Evolutionary conservation across 2,329 filamentous ascomycete genomes (phyloP).

Genomic region (Phyllosticta ampelicida): DNA sequence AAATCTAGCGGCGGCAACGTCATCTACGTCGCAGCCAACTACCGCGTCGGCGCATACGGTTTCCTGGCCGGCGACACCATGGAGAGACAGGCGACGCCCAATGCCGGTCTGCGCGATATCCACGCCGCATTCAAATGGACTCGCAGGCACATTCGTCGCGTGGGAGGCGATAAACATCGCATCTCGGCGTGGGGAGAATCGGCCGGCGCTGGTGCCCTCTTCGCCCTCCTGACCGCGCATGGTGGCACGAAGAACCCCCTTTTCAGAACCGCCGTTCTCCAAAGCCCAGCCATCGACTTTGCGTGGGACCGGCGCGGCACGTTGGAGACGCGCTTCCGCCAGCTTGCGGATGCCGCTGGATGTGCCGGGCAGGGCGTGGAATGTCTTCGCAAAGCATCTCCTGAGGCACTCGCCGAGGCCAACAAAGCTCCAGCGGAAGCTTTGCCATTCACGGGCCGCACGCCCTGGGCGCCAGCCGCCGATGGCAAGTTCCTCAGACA

Average conservation of each 20-base stretch:
- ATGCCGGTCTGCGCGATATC: slow-evolving; percentile 31
- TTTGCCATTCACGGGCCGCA: slow-evolving; percentile 16
- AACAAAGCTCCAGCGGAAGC: slow-evolving; percentile 13
- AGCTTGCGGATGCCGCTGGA: slow-evolving; percentile 18
- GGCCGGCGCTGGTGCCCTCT: slow-evolving; percentile 40
- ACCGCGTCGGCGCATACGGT: slow-evolving; percentile 35
- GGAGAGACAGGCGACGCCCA: slow-evolving; percentile 33
- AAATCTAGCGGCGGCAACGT: slow-evolving; percentile 23
- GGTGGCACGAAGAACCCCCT: slow-evolving; percentile 35
- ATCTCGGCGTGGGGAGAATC: slow-evolving; percentile 42
- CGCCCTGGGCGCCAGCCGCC: slow-evolving; percentile 22
- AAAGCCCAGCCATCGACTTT: slow-evolving; percentile 22
- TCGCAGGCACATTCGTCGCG: slow-evolving; percentile 33
- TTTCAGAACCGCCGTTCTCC: slow-evolving; percentile 28
- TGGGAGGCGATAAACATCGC: slow-evolving; percentile 36
- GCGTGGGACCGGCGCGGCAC: slow-evolving; percentile 14
- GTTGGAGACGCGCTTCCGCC: slow-evolving; percentile 18
- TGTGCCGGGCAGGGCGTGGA: slow-evolving; percentile 16
- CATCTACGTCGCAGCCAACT: slow-evolving; percentile 40
- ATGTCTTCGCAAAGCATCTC: slow-evolving; percentile 20
- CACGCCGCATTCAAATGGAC: slow-evolving; percentile 40
- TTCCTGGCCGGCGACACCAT: slow-evolving; percentile 38
- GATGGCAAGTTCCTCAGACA: slow-evolving; percentile 26
- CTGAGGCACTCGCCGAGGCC: slow-evolving; percentile 17
- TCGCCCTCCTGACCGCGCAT: slow-evolving; percentile 39